Conservation (phyloP, 1,284 basidiomycete species). For the Anthracocystis walkeri region DNA sequence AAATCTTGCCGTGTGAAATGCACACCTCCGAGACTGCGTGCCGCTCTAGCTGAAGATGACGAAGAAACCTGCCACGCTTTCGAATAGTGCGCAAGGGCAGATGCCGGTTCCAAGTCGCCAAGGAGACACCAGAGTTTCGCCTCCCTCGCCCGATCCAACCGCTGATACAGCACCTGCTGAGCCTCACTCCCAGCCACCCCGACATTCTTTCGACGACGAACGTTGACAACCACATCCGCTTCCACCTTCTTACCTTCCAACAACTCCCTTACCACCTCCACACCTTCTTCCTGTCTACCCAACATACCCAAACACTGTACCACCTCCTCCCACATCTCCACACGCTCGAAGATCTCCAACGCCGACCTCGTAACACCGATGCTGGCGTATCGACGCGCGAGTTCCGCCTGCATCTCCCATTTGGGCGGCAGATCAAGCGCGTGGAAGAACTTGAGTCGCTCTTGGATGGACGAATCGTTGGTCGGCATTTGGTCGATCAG, state of each 20-base stretch:
- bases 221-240: conserved; percentile 52
- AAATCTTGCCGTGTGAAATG: conserved; percentile 81
- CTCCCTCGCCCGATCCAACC: conserved; percentile 78
- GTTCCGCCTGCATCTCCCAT: conserved; percentile 68
- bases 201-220: conserved; percentile 29
- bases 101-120: conserved; percentile 83
- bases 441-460: conserved; percentile 66
- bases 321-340: conserved; percentile 68
- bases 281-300: conserved; percentile 60
- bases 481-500: conserved; percentile 69
- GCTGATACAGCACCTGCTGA: conserved; percentile 72
- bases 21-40: conserved; percentile 88
- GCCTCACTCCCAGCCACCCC: conserved; percentile 54
- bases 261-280: conserved; percentile 64
- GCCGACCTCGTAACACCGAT: conserved; percentile 66
- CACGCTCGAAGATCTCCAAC: conserved; percentile 65
- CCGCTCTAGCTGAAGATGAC: conserved; percentile 84
- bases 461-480: conserved; percentile 66
- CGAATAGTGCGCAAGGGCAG: conserved; percentile 80
- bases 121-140: conserved; percentile 96
- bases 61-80: conserved; percentile 86
- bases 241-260: conserved; percentile 64
- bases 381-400: conserved; percentile 60
- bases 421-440: conserved; percentile 63
- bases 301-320: conserved; percentile 65